Evolutionary conservation across 495 filamentous ascomycete genomes (phyloP).

Genomic region (Xylaria acuta): DNA sequence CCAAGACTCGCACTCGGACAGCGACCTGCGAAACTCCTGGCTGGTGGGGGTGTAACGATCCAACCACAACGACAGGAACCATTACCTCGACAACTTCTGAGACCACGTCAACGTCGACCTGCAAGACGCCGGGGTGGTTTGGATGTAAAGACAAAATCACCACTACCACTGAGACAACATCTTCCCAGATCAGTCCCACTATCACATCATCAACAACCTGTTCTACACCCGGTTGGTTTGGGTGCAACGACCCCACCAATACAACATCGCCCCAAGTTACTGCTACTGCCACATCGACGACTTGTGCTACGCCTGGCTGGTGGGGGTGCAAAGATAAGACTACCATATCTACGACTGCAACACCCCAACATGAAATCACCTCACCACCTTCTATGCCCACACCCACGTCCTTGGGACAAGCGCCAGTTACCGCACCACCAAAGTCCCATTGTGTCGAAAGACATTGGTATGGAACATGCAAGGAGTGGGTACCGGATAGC

Average conservation of each 20-base stretch:
- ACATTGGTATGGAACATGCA: conserved; percentile 53
- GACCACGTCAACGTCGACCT: conserved; percentile 54
- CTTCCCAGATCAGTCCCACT: conserved; percentile 47
- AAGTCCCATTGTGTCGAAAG: conserved; percentile 43
- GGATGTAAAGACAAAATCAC: conserved; percentile 67
- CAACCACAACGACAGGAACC: conserved; percentile 55
- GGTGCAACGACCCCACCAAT: conserved; percentile 58
- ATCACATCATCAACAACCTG: conserved; percentile 60
- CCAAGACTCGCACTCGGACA: conserved; percentile 72
- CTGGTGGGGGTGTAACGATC: conserved; percentile 77
- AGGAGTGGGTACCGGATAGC: conserved; percentile 40
- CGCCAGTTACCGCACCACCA: conserved; percentile 33
- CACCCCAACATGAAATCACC: conserved; percentile 43
- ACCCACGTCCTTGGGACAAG: conserved; percentile 27
- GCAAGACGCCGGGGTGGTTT: conserved; percentile 71
- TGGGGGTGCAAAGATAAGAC: conserved; percentile 62
- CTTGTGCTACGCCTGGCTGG: conserved; percentile 69
- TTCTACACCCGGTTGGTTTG: conserved; percentile 67
- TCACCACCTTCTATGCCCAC: conserved; percentile 42
- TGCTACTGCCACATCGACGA: conserved; percentile 52
- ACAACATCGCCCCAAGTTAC: conserved; percentile 51
- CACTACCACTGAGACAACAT: conserved; percentile 47
- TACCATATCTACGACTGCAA: conserved; percentile 40
- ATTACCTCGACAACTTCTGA: conserved; percentile 51
- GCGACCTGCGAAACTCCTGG: conserved; percentile 89